phyloP scores from a whole-genome alignment of 768 basidiomycete species.

The Macrolepiota dolichaula region DNA sequence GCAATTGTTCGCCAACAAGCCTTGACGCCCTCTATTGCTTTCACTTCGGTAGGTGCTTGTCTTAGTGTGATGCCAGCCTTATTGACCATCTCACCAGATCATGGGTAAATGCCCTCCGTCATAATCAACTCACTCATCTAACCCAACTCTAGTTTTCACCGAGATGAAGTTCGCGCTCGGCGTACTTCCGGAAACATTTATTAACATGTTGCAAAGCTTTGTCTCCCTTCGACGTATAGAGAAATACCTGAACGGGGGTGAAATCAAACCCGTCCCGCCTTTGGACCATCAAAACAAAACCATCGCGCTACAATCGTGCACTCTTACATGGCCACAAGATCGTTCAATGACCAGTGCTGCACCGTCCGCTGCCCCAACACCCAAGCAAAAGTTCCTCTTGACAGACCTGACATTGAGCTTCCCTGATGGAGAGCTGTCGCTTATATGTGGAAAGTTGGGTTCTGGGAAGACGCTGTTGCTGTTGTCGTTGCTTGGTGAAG shows the following conservation, averaged over 20 bases:
- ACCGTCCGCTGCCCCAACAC: slow-evolving; percentile 65
- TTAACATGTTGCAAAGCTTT: slow-evolving; percentile 82
- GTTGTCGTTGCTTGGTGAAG: slow-evolving; percentile 84
- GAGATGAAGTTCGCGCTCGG: slow-evolving; percentile 89
- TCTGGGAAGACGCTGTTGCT: slow-evolving; percentile 86
- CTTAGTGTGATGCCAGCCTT: background rate
- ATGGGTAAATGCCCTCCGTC: slow-evolving; percentile 9
- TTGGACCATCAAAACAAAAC: slow-evolving; percentile 52
- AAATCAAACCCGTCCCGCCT: slow-evolving; percentile 63
- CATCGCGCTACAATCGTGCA: slow-evolving; percentile 80
- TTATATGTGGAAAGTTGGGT: slow-evolving; percentile 88
- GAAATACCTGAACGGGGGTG: slow-evolving; percentile 76
- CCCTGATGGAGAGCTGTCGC: slow-evolving; percentile 72
- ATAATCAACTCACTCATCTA: background rate
- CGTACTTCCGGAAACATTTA: slow-evolving; percentile 86
- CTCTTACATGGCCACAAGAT: slow-evolving; percentile 88
- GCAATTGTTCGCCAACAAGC: slow-evolving; percentile 55
- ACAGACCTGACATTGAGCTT: slow-evolving; percentile 77
- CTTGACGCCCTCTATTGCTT: slow-evolving; percentile 82
- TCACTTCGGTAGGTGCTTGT: slow-evolving; percentile 56
- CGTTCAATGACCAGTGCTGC: slow-evolving; percentile 42
- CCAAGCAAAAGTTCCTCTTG: slow-evolving; percentile 74
- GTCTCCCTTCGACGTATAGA: slow-evolving; percentile 90
- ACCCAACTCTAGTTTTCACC: slow-evolving; percentile 58
- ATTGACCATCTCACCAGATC: slow-evolving; percentile 5